Base-by-base conservation (phyloP, 2,329 filamentous ascomycete species). In the Fusarium coicis region DNA sequence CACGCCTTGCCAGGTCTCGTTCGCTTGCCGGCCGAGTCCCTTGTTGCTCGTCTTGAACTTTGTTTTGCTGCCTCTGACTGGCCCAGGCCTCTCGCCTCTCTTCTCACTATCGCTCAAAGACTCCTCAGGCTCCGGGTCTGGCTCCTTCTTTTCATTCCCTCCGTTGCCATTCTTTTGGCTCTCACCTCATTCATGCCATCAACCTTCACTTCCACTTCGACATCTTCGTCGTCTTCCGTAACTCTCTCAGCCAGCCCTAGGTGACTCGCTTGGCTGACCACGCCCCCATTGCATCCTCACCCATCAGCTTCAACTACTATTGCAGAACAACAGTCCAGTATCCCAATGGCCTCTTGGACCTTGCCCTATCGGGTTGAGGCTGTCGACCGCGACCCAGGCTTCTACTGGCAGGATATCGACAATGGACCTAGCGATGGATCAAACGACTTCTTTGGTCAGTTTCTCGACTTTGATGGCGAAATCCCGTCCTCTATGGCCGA, bases 381-480 rank as follows among this genome's bases (percentile, higher is more conserved):
- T 66, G 74, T 78, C 68, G 81, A 83, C 60, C 76, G 81, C 52
- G 81, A 83, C 32, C 71, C 78, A n/a, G 75, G 74, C 73, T 80
- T 82, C 74, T 81, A 76, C 72, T 82, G 80, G 80, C 79, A 79
- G 59, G 80, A 81, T 50, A 50, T 77, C 36, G 80, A 83, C 44
- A 77, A 77, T 39, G 73, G 74, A 21, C 72, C 73, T 28, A 79
- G 76, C 37, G 79, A 81, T 53, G 74, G 74, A 46, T 71, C 77
- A 34, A 77, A 70, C 73, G 81, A 83, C 71, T 76, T 83, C 55
- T 82, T 83, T 62, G 78, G 79, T 23, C 80, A 83, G 73, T 83
- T 82, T 63, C 75, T 83, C 71, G 77, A 83, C 78, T 80, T 83
- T 63, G 81, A 82, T 40, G 76, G 66, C 62, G 77, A 77, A 54